phyloP scores from a whole-genome alignment of 208 protist genomes.

The Leishmania mexicana region DNA sequence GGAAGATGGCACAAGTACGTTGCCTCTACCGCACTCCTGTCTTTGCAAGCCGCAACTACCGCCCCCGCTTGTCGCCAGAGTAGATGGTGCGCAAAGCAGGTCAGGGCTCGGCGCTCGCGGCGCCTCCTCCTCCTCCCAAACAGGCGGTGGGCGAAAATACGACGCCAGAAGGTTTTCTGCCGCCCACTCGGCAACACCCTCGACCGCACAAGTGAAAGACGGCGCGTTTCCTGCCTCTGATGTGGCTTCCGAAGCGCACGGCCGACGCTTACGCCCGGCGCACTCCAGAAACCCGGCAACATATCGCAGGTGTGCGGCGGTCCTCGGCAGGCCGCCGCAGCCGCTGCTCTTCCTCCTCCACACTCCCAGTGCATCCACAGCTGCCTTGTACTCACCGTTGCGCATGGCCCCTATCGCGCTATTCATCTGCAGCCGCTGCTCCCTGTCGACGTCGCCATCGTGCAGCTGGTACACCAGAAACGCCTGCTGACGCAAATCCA shows the following conservation, averaged over 20 bases:
- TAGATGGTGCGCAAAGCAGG: neutral
- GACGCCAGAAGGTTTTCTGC: neutral
- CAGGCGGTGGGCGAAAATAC: slow-evolving; percentile 26
- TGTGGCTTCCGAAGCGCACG: neutral
- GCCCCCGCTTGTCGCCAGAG: neutral
- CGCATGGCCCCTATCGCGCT: slow-evolving; percentile 16
- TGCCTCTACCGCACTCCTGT: neutral
- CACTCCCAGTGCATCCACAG: neutral
- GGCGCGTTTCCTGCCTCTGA: neutral
- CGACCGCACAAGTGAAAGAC: neutral
- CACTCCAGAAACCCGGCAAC: slow-evolving; percentile 6
- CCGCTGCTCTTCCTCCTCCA: neutral
- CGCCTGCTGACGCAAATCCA: slow-evolving; percentile 20
- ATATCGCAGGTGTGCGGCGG: slow-evolving; percentile 6
- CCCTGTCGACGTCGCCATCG: slow-evolving; percentile 9
- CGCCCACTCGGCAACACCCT: slow-evolving; percentile 23
- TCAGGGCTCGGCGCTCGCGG: slow-evolving; percentile 1
- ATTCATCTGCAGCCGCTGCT: slow-evolving; percentile 14
- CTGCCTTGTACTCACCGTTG: slow-evolving; percentile 17
- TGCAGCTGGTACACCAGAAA: slow-evolving; percentile 32
- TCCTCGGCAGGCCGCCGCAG: neutral
- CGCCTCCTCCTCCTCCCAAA: slow-evolving; percentile 26
- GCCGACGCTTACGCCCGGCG: neutral
- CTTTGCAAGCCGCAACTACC: neutral
- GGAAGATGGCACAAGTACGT: neutral